Percentiles rank a stretch among this genome's conserved stretches.
phyloP scores from a whole-genome alignment of 768 basidiomycete species.

The Psilocybe cyanescens region DNA sequence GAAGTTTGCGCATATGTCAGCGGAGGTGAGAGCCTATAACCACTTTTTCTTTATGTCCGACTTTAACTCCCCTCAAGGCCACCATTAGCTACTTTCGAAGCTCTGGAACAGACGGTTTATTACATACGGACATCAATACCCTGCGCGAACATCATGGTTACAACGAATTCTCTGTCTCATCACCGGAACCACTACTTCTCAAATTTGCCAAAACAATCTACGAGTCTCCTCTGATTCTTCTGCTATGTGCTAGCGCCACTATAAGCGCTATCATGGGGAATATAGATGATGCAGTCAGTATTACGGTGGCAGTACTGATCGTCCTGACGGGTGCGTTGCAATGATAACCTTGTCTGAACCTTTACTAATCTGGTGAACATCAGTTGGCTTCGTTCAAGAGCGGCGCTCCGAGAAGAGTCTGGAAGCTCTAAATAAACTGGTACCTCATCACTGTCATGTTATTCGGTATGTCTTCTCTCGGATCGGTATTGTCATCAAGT shows the following conservation, averaged over 20 bases:
- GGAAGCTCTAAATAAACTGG: slow-evolving; percentile 94
- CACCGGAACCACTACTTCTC: slow-evolving; percentile 78
- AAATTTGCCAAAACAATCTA: slow-evolving; percentile 97
- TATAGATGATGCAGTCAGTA: slow-evolving; percentile 91
- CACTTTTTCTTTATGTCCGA: slow-evolving; percentile 4
- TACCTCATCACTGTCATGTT: slow-evolving; percentile 95
- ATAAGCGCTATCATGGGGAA: slow-evolving; percentile 96
- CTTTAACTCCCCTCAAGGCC: slow-evolving; percentile 49
- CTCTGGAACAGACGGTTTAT: slow-evolving; percentile 62
- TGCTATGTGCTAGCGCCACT: slow-evolving; percentile 87
- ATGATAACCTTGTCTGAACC: neutral
- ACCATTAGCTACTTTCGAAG: slow-evolving; percentile 75
- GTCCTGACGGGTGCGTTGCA: slow-evolving; percentile 82
- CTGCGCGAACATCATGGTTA: slow-evolving; percentile 78
- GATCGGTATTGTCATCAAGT: slow-evolving; percentile 28
- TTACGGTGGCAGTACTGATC: slow-evolving; percentile 89
- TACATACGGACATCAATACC: slow-evolving; percentile 60
- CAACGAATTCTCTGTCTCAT: slow-evolving; percentile 90
- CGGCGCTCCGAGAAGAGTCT: slow-evolving; percentile 92
- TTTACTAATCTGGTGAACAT: slow-evolving; percentile 20
- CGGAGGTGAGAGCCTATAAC: slow-evolving; percentile 53
- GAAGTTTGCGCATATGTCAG: slow-evolving; percentile 66
- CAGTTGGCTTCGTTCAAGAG: slow-evolving; percentile 95
- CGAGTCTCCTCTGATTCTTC: slow-evolving; percentile 89
- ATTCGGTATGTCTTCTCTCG: slow-evolving; percentile 50